Evolutionary conservation across 768 basidiomycete species (phyloP).

Genomic region (Mycena rosella): DNA sequence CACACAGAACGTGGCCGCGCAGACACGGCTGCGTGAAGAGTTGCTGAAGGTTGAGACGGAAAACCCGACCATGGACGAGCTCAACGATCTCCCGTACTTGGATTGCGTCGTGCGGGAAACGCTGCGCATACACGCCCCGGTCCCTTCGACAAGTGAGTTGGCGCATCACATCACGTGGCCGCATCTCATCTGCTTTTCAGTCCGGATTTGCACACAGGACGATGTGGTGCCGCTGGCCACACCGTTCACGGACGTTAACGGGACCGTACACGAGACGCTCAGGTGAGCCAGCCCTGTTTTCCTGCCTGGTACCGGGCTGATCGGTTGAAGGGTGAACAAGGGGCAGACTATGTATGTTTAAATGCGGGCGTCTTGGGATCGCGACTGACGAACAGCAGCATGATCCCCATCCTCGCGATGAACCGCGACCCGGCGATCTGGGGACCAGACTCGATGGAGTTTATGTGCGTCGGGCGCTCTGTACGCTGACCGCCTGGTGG

Average conservation of each 20-base stretch:
- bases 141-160: slow-evolving; percentile 43
- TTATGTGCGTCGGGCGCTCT: slow-evolving; percentile 53
- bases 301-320: slow-evolving; percentile 46
- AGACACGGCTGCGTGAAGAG: slow-evolving; percentile 62
- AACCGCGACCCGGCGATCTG: slow-evolving; percentile 60
- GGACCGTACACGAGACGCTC: slow-evolving; percentile 46
- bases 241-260: slow-evolving; percentile 53
- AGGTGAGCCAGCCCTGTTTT: slow-evolving; percentile 43
- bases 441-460: slow-evolving; percentile 65
- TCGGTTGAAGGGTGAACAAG: slow-evolving; percentile 31
- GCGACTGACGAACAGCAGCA: slow-evolving; percentile 23
- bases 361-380: slow-evolving; percentile 36
- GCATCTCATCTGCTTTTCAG: neutral
- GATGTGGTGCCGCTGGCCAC: slow-evolving; percentile 54
- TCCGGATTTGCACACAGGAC: slow-evolving; percentile 52
- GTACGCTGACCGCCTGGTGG: slow-evolving; percentile 27
- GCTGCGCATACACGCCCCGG: slow-evolving; percentile 57
- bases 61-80: slow-evolving; percentile 65
- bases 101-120: slow-evolving; percentile 63
- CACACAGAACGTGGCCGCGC: slow-evolving; percentile 52
- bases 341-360: slow-evolving; percentile 30
- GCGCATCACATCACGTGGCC: neutral
- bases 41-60: slow-evolving; percentile 53
- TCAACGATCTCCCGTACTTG: slow-evolving; percentile 65
- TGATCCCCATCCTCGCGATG: slow-evolving; percentile 56